Conservation (phyloP, 306 rosid genomes). For the Quercus robur region DNA sequence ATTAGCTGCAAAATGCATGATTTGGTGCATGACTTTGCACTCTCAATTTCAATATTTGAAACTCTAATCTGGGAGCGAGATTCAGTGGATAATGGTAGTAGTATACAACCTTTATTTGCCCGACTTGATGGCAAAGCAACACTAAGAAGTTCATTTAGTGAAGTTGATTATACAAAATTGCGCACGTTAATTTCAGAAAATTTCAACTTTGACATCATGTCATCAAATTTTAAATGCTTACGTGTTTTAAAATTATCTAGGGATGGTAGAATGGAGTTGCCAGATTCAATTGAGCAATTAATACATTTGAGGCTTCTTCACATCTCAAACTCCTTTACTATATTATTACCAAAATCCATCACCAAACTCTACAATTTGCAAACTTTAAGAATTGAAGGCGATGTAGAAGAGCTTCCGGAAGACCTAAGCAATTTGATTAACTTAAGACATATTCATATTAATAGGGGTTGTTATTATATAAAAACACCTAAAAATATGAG, state of each 20-base stretch:
- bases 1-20: background rate
- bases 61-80: background rate
- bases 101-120: too few relatives aligned
- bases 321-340: too few relatives aligned
- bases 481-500: too few relatives aligned
- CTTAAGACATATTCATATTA: too few relatives aligned
- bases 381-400: background rate
- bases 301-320: too few relatives aligned
- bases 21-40: conserved; percentile 20
- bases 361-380: background rate
- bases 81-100: background rate
- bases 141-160: background rate
- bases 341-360: too few relatives aligned
- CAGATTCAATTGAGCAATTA: background rate
- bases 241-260: background rate
- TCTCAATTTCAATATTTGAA: background rate
- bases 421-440: too few relatives aligned
- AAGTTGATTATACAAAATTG: background rate
- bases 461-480: too few relatives aligned
- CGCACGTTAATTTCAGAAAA: background rate
- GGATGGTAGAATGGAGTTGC: background rate
- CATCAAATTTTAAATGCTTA: background rate
- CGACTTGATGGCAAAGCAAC: too few relatives aligned
- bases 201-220: background rate
- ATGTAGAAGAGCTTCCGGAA: rapidly evolving